Evolutionary conservation across 2,329 filamentous ascomycete species (phyloP), one percentile per base, ranked within the genome.

Genomic region (Phoma herbarum): DNA sequence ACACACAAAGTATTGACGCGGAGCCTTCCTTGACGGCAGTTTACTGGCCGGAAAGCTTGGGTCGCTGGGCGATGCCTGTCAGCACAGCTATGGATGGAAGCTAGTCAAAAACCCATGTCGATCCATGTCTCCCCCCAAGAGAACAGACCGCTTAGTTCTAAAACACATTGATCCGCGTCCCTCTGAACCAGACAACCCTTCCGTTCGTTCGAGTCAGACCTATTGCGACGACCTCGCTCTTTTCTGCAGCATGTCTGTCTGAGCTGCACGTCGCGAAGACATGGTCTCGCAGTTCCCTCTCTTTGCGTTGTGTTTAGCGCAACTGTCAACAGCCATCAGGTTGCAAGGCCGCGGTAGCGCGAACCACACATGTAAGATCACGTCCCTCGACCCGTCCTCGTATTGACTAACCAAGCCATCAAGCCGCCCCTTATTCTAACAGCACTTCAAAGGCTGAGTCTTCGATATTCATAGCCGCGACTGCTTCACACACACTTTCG

Each of bases 361-460:
- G 31, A 59, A 61, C 57, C 33, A 57, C 28, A 66, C 63, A 56
- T 68, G 72, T 72, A 69, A 65, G 65, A 57, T 64, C 58, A 53
- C 50, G 57, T 52, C 35, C 39, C 28, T 53, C 49, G 49, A 59
- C 59, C 62, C 58, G 57, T 43, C 52, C 57, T 66, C 63, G 67
- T 67, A 67, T 70, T 65, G 54, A 43, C 71, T 72, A 67, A 74
- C 61, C 37, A 65, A 69, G 64, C 65, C 66, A 61, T 64, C 58
- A 65, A 75, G 65, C 64, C 63, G 51, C 63, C 62, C 60, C 63
- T 23, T 73, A 72, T 63, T 61, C 60, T 57, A 75, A 75, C 59
- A 54, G 52, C 47, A 73, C 69, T 23, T 54, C 52, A 43, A 57
- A 63, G 41, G 57, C 28, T 25, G 35, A 35, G 12, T 16, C 49